These are phyloP conservation scores for Coemansia sp. DNA, from an alignment of 192 early-diverging fungal genomes.

Conservation along the genomic window DNA sequence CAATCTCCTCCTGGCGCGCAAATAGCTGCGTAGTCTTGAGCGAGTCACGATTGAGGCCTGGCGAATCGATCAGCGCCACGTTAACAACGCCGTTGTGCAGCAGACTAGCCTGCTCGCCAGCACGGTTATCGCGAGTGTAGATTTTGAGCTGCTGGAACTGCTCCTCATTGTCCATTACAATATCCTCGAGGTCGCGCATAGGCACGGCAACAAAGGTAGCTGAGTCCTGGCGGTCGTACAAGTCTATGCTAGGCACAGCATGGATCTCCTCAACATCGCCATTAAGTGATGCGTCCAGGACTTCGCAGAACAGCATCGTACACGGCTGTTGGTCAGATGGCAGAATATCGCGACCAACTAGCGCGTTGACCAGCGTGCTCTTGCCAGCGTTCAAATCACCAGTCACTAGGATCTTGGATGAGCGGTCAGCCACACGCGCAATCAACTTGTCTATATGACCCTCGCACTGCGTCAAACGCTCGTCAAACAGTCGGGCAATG, in stretches of 20 bases:
- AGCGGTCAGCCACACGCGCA: constrained; percentile 82
- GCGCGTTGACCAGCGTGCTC: constrained; percentile 94
- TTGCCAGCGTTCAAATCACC: constrained; percentile 99
- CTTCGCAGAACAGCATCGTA: constrained; percentile 95
- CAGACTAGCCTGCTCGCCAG: constrained; percentile 61
- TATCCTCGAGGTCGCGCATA: constrained; percentile 72
- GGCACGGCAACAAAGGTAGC: constrained; percentile 70
- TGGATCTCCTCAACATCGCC: constrained; percentile 90
- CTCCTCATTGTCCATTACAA: constrained; percentile 80
- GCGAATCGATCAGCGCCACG: constrained; percentile 96
- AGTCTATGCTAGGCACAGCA: constrained; percentile 68
- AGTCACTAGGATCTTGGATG: constrained; percentile 92
- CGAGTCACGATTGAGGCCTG: constrained; percentile 96
- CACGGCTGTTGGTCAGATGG: constrained; percentile 98
- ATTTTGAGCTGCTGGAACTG: constrained; percentile 87
- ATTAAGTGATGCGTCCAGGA: constrained; percentile 90
- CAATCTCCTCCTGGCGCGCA: constrained; percentile 98
- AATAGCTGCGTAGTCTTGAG: constrained; percentile 96
- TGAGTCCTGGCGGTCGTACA: constrained; percentile 71
- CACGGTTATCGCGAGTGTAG: constrained; percentile 62
- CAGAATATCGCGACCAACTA: constrained; percentile 84
- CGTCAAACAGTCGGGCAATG: constrained; percentile 70
- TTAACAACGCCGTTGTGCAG: constrained; percentile 96
- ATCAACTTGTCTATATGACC: constrained; percentile 82
- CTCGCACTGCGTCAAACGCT: constrained; percentile 64